Conservation (phyloP, 805 yeast genomes). For the Zygosaccharomyces rouxii region DNA sequence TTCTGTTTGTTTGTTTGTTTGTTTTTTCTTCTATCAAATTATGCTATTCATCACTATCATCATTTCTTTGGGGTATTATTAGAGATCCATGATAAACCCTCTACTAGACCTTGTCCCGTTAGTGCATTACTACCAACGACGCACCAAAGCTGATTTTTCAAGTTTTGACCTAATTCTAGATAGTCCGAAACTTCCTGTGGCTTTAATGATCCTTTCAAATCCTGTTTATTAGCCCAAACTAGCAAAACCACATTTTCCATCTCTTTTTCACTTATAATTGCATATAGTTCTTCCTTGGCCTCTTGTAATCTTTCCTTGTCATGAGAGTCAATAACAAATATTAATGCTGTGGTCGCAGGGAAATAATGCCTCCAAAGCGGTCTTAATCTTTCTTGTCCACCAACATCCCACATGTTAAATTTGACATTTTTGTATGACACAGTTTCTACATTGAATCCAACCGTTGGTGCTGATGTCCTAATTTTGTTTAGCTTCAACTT, state of each 20-base stretch:
- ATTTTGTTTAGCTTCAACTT: constrained; percentile 75
- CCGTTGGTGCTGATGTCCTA: constrained; percentile 82
- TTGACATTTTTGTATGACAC: constrained; percentile 76
- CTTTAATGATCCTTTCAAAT: constrained; percentile 62
- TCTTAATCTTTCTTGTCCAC: constrained; percentile 90
- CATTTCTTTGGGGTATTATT: constrained; percentile 44
- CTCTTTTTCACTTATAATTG: constrained; percentile 79
- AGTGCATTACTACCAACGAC: constrained; percentile 88
- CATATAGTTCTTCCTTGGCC: constrained; percentile 69
- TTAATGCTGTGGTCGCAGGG: constrained; percentile 87
- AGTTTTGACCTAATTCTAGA: constrained; percentile 54
- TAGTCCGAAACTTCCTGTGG: constrained; percentile 77
- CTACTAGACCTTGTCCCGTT: constrained; percentile 85
- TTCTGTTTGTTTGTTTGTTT: background rate
- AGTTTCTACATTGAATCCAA: constrained; percentile 89
- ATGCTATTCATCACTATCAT: background rate
- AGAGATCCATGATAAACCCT: constrained; percentile 83
- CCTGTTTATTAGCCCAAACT: constrained; percentile 88
- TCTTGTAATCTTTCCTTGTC: constrained; percentile 70
- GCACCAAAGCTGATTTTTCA: constrained; percentile 76
- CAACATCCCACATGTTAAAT: constrained; percentile 91
- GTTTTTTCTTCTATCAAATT: background rate
- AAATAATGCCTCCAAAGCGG: constrained; percentile 95
- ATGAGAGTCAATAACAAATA: constrained; percentile 83
- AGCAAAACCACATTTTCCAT: constrained; percentile 73